Conservation (phyloP, 2,329 filamentous ascomycete species). For the Didymellaceae sp. region DNA sequence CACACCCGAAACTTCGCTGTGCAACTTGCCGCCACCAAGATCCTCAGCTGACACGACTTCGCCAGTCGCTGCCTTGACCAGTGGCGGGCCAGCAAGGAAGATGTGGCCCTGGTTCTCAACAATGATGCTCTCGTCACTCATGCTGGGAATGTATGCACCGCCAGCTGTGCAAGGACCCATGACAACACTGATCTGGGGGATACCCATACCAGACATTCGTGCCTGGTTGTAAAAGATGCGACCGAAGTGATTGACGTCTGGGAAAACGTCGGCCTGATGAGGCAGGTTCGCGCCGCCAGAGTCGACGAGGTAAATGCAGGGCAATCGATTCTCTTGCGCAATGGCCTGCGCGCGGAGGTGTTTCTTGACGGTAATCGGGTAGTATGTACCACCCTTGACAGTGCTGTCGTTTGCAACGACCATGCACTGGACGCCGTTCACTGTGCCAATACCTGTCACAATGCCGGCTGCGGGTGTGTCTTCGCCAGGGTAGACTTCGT, state of each 20-base stretch:
- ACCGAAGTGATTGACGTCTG: conserved; percentile 92
- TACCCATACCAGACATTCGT: conserved; percentile 84
- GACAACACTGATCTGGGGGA: conserved; percentile 92
- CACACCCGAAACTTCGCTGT: conserved; percentile 89
- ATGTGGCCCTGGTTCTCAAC: conserved; percentile 96
- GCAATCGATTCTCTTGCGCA: conserved; percentile 81
- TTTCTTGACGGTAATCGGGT: conserved; percentile 97
- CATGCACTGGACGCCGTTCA: conserved; percentile 90
- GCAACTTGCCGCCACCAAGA: conserved; percentile 86
- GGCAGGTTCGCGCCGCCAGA: conserved; percentile 94
- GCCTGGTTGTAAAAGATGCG: conserved; percentile 99
- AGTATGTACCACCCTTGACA: conserved; percentile 97
- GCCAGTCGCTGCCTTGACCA: conserved; percentile 95
- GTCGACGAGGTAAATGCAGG: conserved; percentile 94
- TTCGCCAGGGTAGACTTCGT: conserved; percentile 84
- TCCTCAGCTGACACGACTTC: conserved; percentile 91
- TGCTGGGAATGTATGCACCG: conserved; percentile 93
- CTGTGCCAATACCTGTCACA: conserved; percentile 87
- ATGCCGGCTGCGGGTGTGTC: conserved; percentile 90
- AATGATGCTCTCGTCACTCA: conserved; percentile 98
- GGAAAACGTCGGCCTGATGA: conserved; percentile 94
- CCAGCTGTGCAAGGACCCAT: conserved; percentile 98
- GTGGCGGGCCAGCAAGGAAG: conserved; percentile 90
- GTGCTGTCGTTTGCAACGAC: conserved; percentile 96
- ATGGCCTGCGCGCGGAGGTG: conserved; percentile 91